A percentile compares a stretch with the other conserved stretches of the same genome.
Conservation (phyloP, 2,329 filamentous ascomycete species). For the Intubia oerlemansii region DNA sequence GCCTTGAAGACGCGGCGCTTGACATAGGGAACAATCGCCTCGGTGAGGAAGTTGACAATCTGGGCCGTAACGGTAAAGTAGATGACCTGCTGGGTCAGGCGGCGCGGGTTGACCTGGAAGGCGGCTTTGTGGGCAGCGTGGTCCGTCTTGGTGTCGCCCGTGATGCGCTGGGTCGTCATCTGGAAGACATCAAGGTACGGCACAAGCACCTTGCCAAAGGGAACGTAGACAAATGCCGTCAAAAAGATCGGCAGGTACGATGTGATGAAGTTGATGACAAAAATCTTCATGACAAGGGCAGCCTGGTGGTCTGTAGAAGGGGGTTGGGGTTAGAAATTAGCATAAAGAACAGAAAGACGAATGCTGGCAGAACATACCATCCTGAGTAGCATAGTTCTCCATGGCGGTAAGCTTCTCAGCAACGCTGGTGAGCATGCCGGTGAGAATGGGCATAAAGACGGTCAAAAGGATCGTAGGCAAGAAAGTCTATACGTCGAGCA, state of each 20-base stretch:
- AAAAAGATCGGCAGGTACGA: constrained; percentile 58
- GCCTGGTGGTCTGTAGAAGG: constrained; percentile 51
- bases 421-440: constrained; percentile 50
- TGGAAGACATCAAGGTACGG: constrained; percentile 74
- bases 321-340: background rate
- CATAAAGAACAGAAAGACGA: background rate
- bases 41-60: constrained; percentile 67
- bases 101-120: constrained; percentile 65
- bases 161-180: constrained; percentile 51
- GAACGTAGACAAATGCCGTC: constrained; percentile 62
- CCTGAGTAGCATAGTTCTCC: constrained; percentile 84
- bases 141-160: constrained; percentile 42
- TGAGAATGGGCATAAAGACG: constrained; percentile 57
- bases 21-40: constrained; percentile 65
- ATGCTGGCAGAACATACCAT: constrained; percentile 20
- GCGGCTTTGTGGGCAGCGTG: constrained; percentile 11
- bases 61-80: constrained; percentile 93
- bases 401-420: constrained; percentile 59
- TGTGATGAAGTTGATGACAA: constrained; percentile 69
- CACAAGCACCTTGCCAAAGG: constrained; percentile 63
- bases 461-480: constrained; percentile 78
- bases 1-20: constrained; percentile 63
- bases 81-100: constrained; percentile 78
- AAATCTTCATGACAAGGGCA: constrained; percentile 78
- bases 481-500: too few relatives aligned